Base-by-base conservation (phyloP, 176 grass and related monocot genomes). In the Hordeum marinum region DNA sequence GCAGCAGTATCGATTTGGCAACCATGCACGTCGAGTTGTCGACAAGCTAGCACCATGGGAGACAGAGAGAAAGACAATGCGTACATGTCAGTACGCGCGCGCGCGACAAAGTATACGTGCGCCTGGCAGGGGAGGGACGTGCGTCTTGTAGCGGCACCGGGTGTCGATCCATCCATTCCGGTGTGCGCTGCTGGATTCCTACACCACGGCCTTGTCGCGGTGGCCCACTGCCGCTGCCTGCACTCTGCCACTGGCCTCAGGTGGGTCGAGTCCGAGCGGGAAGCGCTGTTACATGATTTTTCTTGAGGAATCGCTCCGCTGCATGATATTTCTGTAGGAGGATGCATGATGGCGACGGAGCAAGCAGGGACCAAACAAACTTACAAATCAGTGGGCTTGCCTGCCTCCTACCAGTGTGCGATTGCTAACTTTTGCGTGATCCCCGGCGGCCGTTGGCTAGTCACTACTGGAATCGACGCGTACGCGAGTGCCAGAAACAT, bases 141-240 rank as follows among this genome's bases (percentile, higher is more conserved):
- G 48, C 48, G 48, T 52, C 48, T 2, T 52, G 48, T 52, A 52
- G 75, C 20, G 48, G 48, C 84, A 61, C 26, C 20, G 41, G 55
- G 40, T 63, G 54, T 45, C 48, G 14, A 34, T 34, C 32, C 32
- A 34, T 34, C 32, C 32, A 34, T 15, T 40, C 68, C 37, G 43
- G 68, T 74, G 23, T 18, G 70, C 27, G 85, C 24, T 7, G 62
- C 79, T 79, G 13, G 80, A 39, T 88, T 72, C 87, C 66, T 72
- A 41, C 78, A 63, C 88, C 9, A 60, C 9, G 25, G 63, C 48
- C 55, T 77, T 82, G 88, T 90, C 83, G 88, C 79, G 6, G 9
- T 82, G 72, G 24, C 8, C n/a, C 31, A 63, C 11, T 11, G 72
- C 31, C n/a, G n/a, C n/a, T n/a, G n/a, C n/a, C n/a, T n/a, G n/a